Evolutionary conservation across 306 rosid genomes (phyloP).

Genomic region (Rubus idaeus): DNA sequence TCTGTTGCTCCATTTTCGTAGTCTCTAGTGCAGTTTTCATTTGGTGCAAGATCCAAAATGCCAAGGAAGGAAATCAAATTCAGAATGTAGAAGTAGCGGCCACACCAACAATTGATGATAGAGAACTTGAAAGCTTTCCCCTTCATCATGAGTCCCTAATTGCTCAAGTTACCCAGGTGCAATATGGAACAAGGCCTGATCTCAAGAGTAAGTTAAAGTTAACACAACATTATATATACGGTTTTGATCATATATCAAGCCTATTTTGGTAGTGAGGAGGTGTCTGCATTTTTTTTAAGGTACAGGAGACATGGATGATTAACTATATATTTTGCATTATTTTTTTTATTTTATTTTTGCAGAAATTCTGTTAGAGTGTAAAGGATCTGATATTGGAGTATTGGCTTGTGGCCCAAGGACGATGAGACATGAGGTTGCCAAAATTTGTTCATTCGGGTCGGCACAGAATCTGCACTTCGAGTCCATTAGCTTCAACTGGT

Average conservation of each 20-base stretch:
- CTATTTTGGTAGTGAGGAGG: too few relatives aligned
- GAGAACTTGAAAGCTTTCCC: conserved; percentile 47
- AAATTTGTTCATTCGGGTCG: conserved; percentile 43
- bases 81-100: conserved; percentile 24
- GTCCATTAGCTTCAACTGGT: conserved; percentile 51
- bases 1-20: conserved; percentile 32
- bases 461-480: conserved; percentile 46
- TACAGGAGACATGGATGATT: background rate
- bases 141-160: conserved; percentile 22
- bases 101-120: conserved; percentile 25
- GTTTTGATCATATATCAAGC: too few relatives aligned
- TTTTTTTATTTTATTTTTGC: background rate
- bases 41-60: conserved; percentile 35
- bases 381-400: conserved; percentile 49
- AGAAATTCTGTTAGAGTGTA: conserved; percentile 38
- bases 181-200: conserved; percentile 44
- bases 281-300: too few relatives aligned
- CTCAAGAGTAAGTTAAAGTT: conserved; percentile 35
- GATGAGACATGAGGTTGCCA: conserved; percentile 50
- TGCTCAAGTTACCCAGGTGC: conserved; percentile 34
- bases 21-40: conserved; percentile 34
- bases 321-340: too few relatives aligned
- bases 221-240: background rate
- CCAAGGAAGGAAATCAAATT: conserved; percentile 22
- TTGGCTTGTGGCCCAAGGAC: conserved; percentile 42